Evolutionary conservation across 495 filamentous ascomycete genomes (phyloP).

Genomic region (Penicillium chermesinum): DNA sequence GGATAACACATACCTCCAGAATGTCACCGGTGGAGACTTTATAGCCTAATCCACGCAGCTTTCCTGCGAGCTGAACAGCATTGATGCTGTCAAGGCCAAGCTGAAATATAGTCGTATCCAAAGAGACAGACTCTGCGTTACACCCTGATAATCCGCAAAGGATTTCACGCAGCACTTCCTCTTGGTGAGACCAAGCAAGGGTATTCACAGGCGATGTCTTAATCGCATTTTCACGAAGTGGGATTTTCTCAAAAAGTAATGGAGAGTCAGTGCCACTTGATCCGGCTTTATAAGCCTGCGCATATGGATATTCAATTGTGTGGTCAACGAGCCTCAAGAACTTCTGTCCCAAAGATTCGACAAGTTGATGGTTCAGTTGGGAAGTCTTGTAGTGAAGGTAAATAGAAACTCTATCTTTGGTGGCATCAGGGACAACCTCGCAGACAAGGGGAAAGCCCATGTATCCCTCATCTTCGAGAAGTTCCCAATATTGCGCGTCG

Average conservation of each 20-base stretch:
- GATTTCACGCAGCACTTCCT: conserved; percentile 55
- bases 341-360: conserved; percentile 38
- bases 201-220: neutral
- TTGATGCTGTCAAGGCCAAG: conserved; percentile 43
- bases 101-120: conserved; percentile 47
- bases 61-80: conserved; percentile 56
- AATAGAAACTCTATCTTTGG: conserved; percentile 31
- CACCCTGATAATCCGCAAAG: conserved; percentile 51
- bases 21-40: conserved; percentile 61
- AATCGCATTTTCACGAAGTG: neutral
- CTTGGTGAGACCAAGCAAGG: conserved; percentile 46
- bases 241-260: conserved; percentile 10
- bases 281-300: conserved; percentile 27
- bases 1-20: conserved; percentile 41
- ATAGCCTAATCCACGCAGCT: conserved; percentile 54
- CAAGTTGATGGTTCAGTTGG: conserved; percentile 35
- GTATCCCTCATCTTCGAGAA: conserved; percentile 60
- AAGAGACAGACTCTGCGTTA: conserved; percentile 41
- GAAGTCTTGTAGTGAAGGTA: conserved; percentile 28
- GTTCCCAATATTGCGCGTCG: conserved; percentile 56
- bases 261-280: conserved; percentile 2
- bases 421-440: conserved; percentile 55
- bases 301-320: conserved; percentile 28
- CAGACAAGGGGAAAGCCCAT: conserved; percentile 76
- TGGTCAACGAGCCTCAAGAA: conserved; percentile 46